Base-by-base conservation (phyloP, 371 early-diverging fungal species). In the Mortierella sp. region DNA sequence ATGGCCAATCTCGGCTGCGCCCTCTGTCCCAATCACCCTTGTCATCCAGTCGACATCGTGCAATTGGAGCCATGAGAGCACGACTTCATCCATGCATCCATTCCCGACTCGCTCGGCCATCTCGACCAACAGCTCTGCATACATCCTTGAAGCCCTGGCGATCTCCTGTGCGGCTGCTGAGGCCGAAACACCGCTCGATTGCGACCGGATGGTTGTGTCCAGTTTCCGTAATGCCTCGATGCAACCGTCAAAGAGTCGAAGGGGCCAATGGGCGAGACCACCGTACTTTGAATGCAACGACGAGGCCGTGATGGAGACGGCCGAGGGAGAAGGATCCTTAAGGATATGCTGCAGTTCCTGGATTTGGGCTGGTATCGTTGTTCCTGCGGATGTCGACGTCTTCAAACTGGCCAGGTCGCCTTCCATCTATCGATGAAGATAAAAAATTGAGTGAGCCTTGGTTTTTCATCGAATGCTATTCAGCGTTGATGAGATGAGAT, bases 301-400 rank as follows among this genome's bases (percentile, higher is more conserved):
- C 22, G 87, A 87, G 7, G 88, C 85, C 0, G 87, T 70, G 3
- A 76, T 78, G 52, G 88, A 87, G 7, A 86, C 83, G 1, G 72
- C 73, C 0, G 76, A 69, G 2, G 74, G 44, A 0, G 85, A 77
- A 1, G 85, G 72, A 37, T 88, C 86, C 34, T 79, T 81, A 31
- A 85, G 73, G 5, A 91, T 29, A 34, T 85, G 86, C 4, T 70
- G 64, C 8, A 91, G 66, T 61, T 91, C 91, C 34, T 77, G 83
- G 29, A 75, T 53, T 4, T 88, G 76, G 4, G 87, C 65, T 2
- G 86, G 68, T 26, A 72, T 78, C 1, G 61, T 47, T 29, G 50
- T 34, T 29, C 58, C 71, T 29, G 77, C 19, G 9, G 53, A 11
- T 0, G 47, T 53, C 22, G 70, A 47, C 7, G 77, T 16, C 64